Percentiles rank a stretch among this genome's conserved stretches.
These are phyloP conservation scores for Penicillium argentinense DNA, from an alignment of 495 filamentous ascomycete genomes.

Conservation along the genomic window DNA sequence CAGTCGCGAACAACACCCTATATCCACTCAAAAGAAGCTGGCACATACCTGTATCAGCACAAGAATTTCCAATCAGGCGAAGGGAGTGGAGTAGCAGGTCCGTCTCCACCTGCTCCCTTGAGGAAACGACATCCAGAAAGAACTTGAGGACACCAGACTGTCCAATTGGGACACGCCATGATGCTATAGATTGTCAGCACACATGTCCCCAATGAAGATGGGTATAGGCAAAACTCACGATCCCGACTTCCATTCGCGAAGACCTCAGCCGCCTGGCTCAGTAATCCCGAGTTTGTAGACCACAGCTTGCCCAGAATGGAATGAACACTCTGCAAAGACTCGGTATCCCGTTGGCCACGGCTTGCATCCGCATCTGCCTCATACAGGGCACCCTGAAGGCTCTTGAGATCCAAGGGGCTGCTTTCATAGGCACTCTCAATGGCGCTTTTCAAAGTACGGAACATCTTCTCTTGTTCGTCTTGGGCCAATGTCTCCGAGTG, in stretches of 20 bases:
- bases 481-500: slow-evolving; percentile 8
- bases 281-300: slow-evolving; percentile 36
- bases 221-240: slow-evolving; percentile 47
- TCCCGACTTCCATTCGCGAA: slow-evolving; percentile 68
- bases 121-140: slow-evolving; percentile 57
- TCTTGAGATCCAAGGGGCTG: slow-evolving; percentile 24
- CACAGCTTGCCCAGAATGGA: slow-evolving; percentile 35
- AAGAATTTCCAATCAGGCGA: slow-evolving; percentile 75
- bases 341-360: slow-evolving; percentile 18
- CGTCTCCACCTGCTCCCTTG: slow-evolving; percentile 30
- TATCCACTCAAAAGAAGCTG: not conserved
- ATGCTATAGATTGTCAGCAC: slow-evolving; percentile 37
- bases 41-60: slow-evolving; percentile 69
- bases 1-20: slow-evolving; percentile 6
- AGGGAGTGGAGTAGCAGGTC: slow-evolving; percentile 55
- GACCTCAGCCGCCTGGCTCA: slow-evolving; percentile 55
- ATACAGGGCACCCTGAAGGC: slow-evolving; percentile 28
- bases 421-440: slow-evolving; percentile 24
- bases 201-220: not conserved
- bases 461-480: slow-evolving; percentile 32
- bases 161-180: slow-evolving; percentile 64
- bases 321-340: slow-evolving; percentile 25
- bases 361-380: slow-evolving; percentile 24
- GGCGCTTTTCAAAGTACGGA: slow-evolving; percentile 22
- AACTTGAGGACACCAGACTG: slow-evolving; percentile 67